Percentiles rank a stretch among this genome's conserved stretches.
phyloP scores from a whole-genome alignment of 306 rosid genomes.

The Myrica gale region DNA sequence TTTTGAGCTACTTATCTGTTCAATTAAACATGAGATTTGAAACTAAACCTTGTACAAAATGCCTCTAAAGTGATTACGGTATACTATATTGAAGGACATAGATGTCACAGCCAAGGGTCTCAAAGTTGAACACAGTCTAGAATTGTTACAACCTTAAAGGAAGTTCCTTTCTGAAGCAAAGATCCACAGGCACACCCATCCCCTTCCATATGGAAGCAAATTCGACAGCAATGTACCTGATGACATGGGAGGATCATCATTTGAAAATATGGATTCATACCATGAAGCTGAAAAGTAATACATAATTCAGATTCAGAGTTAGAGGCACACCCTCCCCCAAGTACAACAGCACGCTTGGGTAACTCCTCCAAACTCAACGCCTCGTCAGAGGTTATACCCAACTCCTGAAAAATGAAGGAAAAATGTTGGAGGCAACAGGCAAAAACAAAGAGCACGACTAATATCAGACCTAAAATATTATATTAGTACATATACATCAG shows the following conservation, averaged over 20 bases:
- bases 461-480: background rate
- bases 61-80: slow-evolving; percentile 1
- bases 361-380: slow-evolving; percentile 93
- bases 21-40: background rate
- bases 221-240: slow-evolving; percentile 92
- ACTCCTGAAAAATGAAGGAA: slow-evolving; percentile 53
- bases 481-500: background rate
- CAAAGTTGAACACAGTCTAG: slow-evolving; percentile 10
- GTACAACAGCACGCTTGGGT: slow-evolving; percentile 80
- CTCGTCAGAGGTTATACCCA: slow-evolving; percentile 93
- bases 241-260: slow-evolving; percentile 6
- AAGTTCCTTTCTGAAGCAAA: slow-evolving; percentile 88
- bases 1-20: background rate
- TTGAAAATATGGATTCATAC: slow-evolving; percentile 12
- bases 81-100: background rate
- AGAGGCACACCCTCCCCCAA: slow-evolving; percentile 86
- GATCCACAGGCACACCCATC: slow-evolving; percentile 78
- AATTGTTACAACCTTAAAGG: slow-evolving; percentile 65
- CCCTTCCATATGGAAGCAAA: slow-evolving; percentile 99
- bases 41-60: background rate
- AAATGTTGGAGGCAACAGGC: background rate
- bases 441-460: background rate
- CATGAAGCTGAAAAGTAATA: slow-evolving; percentile 18
- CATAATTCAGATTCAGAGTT: slow-evolving; percentile 22
- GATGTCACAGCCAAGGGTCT: background rate